Evolutionary conservation across 768 basidiomycete species (phyloP).

Genomic region (Lentinula raphanica): DNA sequence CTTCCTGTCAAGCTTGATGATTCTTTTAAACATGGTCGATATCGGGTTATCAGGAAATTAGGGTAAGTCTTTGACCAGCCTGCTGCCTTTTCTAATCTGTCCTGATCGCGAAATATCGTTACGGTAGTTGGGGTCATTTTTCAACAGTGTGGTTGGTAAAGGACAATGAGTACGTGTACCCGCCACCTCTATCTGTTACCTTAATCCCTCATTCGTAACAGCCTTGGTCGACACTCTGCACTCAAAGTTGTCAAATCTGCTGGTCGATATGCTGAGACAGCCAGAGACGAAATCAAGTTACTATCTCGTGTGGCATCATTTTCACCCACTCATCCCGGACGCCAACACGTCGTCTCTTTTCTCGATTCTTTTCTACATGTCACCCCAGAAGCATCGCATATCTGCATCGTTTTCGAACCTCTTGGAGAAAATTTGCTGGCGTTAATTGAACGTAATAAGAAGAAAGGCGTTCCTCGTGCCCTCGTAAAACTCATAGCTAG

Average conservation of each 20-base stretch:
- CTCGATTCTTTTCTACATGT: conserved; percentile 84
- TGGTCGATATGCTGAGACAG: conserved; percentile 92
- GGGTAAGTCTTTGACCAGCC: conserved; percentile 46
- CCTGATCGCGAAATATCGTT: conserved; percentile 22
- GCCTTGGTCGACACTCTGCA: conserved; percentile 74
- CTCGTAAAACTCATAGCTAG: conserved; percentile 83
- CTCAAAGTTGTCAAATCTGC: conserved; percentile 96
- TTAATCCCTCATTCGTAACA: conserved; percentile 24
- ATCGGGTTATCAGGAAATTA: conserved; percentile 83
- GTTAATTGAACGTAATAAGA: conserved; percentile 72
- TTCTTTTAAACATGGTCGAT: conserved; percentile 78
- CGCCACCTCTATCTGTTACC: conserved; percentile 8
- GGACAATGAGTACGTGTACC: conserved; percentile 58
- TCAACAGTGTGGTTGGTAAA: conserved; percentile 91
- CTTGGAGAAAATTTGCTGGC: conserved; percentile 75
- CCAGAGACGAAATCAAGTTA: conserved; percentile 93
- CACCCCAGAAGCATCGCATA: conserved; percentile 67
- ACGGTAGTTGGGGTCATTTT: conserved; percentile 84
- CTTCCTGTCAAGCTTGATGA: conserved; percentile 78
- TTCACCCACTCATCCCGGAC: conserved; percentile 74
- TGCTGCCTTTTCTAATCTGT: conserved; percentile 9
- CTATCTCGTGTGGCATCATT: conserved; percentile 68
- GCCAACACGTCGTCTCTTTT: conserved; percentile 79
- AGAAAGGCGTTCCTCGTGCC: conserved; percentile 74
- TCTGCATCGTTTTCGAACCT: conserved; percentile 90